phyloP scores from a whole-genome alignment of 2,329 filamentous ascomycete genomes.

The Aspergillus sp. region DNA sequence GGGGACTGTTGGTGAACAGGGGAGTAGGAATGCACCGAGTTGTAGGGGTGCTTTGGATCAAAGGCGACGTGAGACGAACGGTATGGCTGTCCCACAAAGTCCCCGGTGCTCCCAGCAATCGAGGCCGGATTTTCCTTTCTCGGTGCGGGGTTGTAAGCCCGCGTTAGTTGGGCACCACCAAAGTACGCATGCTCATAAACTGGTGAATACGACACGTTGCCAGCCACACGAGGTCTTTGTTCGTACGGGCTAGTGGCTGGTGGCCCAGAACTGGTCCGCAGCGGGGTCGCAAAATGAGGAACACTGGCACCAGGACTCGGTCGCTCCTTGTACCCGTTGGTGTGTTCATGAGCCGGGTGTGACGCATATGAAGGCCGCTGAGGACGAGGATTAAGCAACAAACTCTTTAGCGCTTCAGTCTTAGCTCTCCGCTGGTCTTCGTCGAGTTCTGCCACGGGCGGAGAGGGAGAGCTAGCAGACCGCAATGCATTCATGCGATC shows the following conservation, averaged over 20 bases:
- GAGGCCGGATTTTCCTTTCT: conserved; percentile 31
- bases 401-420: conserved; percentile 45
- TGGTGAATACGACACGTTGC: conserved; percentile 21
- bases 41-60: conserved; percentile 18
- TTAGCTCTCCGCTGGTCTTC: conserved; percentile 45
- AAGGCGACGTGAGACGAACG: conserved; percentile 23
- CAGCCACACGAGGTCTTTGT: conserved; percentile 16
- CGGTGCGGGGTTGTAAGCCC: conserved; percentile 31
- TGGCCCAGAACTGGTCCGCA: conserved; percentile 37
- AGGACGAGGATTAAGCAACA: conserved; percentile 44
- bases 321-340: conserved; percentile 19
- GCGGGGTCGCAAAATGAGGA: conserved; percentile 31
- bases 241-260: conserved; percentile 20
- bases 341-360: conserved; percentile 22
- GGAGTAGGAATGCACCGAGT: conserved; percentile 16
- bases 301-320: conserved; percentile 19
- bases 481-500: conserved; percentile 47
- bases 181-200: conserved; percentile 21
- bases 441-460: conserved; percentile 26
- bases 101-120: conserved; percentile 14
- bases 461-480: conserved; percentile 35
- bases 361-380: conserved; percentile 36
- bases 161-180: conserved; percentile 22
- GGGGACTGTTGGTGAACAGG: conserved; percentile 23
- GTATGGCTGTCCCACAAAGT: conserved; percentile 13